Evolutionary conservation across 345 rosid species (phyloP), one percentile per base, ranked within the genome.

Genomic region (Fremontodendron californicum): DNA sequence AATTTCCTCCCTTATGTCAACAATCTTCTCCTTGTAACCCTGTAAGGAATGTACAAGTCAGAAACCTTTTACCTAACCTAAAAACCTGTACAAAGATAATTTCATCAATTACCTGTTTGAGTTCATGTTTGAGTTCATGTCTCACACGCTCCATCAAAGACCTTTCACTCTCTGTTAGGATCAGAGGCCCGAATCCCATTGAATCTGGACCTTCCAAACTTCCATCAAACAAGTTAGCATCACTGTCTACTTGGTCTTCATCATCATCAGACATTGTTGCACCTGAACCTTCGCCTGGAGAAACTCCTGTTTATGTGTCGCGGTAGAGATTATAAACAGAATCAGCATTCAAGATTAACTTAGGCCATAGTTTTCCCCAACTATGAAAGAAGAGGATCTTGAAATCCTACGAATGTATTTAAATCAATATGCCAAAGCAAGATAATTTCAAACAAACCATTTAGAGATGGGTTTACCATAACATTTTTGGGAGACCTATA

Each of bases 181-280:
- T 74, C 15, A 96, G 88, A 77, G 99, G 99, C 75, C 99, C 99
- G 43, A 96, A 96, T 9, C 98, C 99, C 87, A 96, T 83, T 16
- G 81, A 76, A 78, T 92, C 96, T 2, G 83, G n/a, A 7, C 90
- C 94, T 2, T 96, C 99, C 81, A 93, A 77, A 66, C 90, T 84
- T 75, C 90, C 95, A 79, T 91, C 99, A 43, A 87, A 93, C 88
- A 93, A 77, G 85, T 88, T 91, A 68, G 89, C 84, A 72, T 93
- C 99, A 31, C 98, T 92, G 40, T 96, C 99, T n/a, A 88, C 93
- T 85, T 90, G 98, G 77, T 96, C 99, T 16, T 96, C 98, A 11
- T 96, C 99, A 21, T 93, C 97, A 49, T 96, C 99, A 0, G 99
- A 96, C 99, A 96, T 96, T 61, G 99, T 94, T 52, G 98, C 99